Base-by-base conservation (phyloP, 805 yeast genomes). In the Candida sphagnicola region DNA sequence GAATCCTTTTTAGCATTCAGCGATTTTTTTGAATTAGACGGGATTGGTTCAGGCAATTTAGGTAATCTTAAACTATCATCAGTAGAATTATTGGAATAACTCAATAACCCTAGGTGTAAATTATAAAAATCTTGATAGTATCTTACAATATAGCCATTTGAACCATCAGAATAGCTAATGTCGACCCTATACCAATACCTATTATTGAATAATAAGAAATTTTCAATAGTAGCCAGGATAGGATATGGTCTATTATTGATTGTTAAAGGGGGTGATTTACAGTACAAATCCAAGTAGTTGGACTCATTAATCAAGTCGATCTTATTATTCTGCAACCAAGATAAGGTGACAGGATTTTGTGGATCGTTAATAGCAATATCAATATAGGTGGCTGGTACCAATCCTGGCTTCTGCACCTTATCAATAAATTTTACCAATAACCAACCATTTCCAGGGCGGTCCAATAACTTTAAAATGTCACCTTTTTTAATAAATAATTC, bases 351-450 rank as follows among this genome's bases (percentile, higher is more conserved):
- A n/a, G 72, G 74, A 40, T 62, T 59, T 21, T 54, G 43, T 17
- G 57, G 47, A 48, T 66, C 71, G 39, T 67, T 66, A 19, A 64
- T 61, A n/a, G 72, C 75, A 18, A 72, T 70, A 35, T 65, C 72
- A 16, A 68, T 74, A 47, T 71, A 72, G 25, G 67, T 59, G 2
- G 76, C 71, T 1, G 82, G 82, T 2, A 78, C 67, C 40, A 77
- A 56, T 1, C 82, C 82, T 1, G 75, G 70, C 3, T 51, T 54
- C 4, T 62, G 54, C 21, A 74, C 41, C 41, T 68, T 62, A 30
- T 74, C 75, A 24, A 78, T 66, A n/a, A 75, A 71, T 51, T 77
- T 76, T 6, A 75, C 83, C 31, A 75, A 52, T 2, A 77, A 53
- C 80, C 81, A 76, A 1, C 81, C 83, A 47, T 72, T 69, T 1